Base-by-base conservation (phyloP, 129 eudicot species). In the Calendula officinalis region DNA sequence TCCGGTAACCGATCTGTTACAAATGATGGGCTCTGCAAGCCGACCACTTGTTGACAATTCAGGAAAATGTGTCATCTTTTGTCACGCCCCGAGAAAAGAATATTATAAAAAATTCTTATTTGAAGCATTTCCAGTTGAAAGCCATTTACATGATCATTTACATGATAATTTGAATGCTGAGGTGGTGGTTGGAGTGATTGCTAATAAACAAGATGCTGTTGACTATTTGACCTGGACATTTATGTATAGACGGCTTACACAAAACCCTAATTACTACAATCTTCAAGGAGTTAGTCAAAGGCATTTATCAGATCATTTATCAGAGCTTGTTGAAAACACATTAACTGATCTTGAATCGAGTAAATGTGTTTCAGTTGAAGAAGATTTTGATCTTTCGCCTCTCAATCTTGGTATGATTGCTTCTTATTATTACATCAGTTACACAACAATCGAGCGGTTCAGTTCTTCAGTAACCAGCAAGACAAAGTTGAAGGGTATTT, bases 1-100 rank as follows among this genome's bases (percentile, higher is more conserved):
- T 52, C 91, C 96, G 0, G 95, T 91, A 7, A 87, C 96, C n/a
- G 98, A 91, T 79, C 79, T 87, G 54, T 68, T 91, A 63, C 98
- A 87, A 80, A 91, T 91, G 98, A 87, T 91, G 90, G 94, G 96
- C 33, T 88, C 74, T 45, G 98, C 98, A 5, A 84, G 96, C 73
- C 88, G 91, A n/a, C 98, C 98, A 46, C 90, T 84, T 59, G 76
- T 87, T 2, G 98, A 91, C 62, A 85, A 79, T 15, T 81, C 89
- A 4, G 95, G 98, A 30, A 88, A 80, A 58, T 91, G 96, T 77
- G 96, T 91, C 35, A 83, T 91, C 68, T 84, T 84, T 52, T 91
- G 96, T 61, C 98, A 91, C 65, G 91, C 98, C 2, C 98, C 96
- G 3, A 84, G 98, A 3, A 91, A 84, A 38, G 96, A 87, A 6